Conservation (phyloP, 1,139 yeast species). For the Hanseniaspora gamundiae region DNA sequence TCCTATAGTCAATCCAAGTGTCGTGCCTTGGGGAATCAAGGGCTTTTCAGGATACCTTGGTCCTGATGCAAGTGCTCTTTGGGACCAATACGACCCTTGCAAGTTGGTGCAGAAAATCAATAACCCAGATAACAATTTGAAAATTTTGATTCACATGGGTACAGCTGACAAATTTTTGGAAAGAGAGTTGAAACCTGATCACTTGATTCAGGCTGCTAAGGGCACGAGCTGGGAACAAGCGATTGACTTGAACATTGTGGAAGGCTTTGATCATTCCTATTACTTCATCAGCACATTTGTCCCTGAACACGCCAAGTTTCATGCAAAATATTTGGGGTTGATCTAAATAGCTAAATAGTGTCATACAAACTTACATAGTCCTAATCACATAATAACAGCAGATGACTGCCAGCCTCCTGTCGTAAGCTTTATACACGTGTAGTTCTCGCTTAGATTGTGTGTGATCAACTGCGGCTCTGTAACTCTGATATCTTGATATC, state of each 20-base stretch:
- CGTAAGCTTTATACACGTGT: constrained; percentile 36
- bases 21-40: constrained; percentile 78
- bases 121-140: constrained; percentile 27
- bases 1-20: constrained; percentile 72
- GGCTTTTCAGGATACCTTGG: constrained; percentile 74
- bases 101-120: constrained; percentile 46
- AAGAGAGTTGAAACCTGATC: constrained; percentile 65
- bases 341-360: constrained; percentile 7
- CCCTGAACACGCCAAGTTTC: constrained; percentile 76
- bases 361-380: constrained; percentile 3
- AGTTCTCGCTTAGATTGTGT: constrained; percentile 30
- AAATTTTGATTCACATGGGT: constrained; percentile 78
- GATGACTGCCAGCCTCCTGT: constrained; percentile 83
- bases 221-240: constrained; percentile 48
- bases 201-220: constrained; percentile 52
- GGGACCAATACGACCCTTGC: constrained; percentile 77
- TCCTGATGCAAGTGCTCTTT: constrained; percentile 33
- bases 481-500: constrained; percentile 31
- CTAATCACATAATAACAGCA: constrained; percentile 31
- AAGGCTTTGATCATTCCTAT: constrained; percentile 87
- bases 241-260: constrained; percentile 51
- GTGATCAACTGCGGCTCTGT: constrained; percentile 33
- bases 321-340: constrained; percentile 66
- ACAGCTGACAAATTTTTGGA: constrained; percentile 60
- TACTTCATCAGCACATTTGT: constrained; percentile 75